These are phyloP conservation scores for Citrus reticulata DNA, from an alignment of 345 rosid species.

Conservation along the genomic window DNA sequence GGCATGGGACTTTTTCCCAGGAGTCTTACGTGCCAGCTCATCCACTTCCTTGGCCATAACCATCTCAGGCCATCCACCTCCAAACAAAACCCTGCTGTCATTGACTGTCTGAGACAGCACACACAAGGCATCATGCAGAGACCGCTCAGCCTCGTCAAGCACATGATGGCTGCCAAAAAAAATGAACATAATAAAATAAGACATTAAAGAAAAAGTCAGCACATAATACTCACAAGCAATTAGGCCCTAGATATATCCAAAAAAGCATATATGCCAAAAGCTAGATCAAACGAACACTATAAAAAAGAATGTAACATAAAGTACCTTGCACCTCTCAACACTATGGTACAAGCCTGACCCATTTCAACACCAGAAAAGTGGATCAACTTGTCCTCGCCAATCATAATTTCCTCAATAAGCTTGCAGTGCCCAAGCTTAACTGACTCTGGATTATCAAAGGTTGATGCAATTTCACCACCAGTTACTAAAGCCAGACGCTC, in stretches of 20 bases:
- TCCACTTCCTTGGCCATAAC: constrained; percentile 97
- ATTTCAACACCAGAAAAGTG: constrained; percentile 93
- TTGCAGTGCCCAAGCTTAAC: constrained; percentile 95
- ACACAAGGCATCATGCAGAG: constrained; percentile 93
- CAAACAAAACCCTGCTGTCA: constrained; percentile 85
- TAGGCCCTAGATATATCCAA: neutral
- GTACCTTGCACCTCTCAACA: constrained; percentile 94
- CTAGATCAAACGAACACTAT: neutral
- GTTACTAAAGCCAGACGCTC: constrained; percentile 93
- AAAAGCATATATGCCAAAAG: neutral
- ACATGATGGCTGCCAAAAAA: constrained; percentile 72
- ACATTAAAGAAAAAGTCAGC: neutral
- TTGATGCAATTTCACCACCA: constrained; percentile 97
- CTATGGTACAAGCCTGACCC: constrained; percentile 98
- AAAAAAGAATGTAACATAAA: neutral
- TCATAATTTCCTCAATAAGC: constrained; percentile 97
- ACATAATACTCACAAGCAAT: neutral
- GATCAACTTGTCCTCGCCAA: constrained; percentile 97
- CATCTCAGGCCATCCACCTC: constrained; percentile 99
- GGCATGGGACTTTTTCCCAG: constrained; percentile 96
- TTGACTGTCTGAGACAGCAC: constrained; percentile 95
- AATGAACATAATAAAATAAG: neutral
- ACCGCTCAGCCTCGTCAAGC: constrained; percentile 98
- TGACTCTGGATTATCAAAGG: constrained; percentile 97
- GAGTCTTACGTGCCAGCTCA: constrained; percentile 86